Conservation (phyloP, 2,329 filamentous ascomycete genomes). For the Colletotrichum gloeosporioides region DNA sequence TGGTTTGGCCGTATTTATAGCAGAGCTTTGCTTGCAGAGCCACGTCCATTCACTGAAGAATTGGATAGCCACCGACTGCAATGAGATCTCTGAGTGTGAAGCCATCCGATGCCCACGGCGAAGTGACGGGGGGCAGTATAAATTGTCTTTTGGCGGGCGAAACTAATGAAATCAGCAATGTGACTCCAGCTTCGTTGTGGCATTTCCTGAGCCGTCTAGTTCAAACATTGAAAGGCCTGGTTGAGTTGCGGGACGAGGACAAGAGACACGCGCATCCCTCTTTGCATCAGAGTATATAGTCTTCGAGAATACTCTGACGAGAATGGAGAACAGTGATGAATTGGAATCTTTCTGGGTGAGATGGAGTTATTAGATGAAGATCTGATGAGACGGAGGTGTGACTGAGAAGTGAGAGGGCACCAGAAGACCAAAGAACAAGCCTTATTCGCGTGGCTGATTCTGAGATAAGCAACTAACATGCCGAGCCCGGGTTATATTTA, state of each 20-base stretch:
- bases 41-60: too few relatives aligned
- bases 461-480: not conserved
- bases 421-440: not conserved
- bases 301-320: not conserved
- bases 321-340: not conserved
- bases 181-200: not conserved
- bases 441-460: not conserved
- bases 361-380: fast-evolving
- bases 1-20: too few relatives aligned
- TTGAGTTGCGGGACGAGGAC: not conserved
- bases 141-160: not conserved
- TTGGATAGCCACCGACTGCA: too few relatives aligned
- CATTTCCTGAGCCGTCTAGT: not conserved
- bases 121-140: not conserved
- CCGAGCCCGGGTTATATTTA: not conserved
- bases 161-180: not conserved
- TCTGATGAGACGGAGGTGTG: not conserved
- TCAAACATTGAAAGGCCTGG: not conserved
- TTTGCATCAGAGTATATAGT: fast-evolving
- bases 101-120: too few relatives aligned
- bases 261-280: not conserved
- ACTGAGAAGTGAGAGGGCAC: not conserved
- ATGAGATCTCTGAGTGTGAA: too few relatives aligned
- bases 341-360: not conserved
- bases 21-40: too few relatives aligned